Evolutionary conservation across 495 filamentous ascomycete genomes (phyloP), one percentile per base, ranked within the genome.

Genomic region (Penicillium paradoxum): DNA sequence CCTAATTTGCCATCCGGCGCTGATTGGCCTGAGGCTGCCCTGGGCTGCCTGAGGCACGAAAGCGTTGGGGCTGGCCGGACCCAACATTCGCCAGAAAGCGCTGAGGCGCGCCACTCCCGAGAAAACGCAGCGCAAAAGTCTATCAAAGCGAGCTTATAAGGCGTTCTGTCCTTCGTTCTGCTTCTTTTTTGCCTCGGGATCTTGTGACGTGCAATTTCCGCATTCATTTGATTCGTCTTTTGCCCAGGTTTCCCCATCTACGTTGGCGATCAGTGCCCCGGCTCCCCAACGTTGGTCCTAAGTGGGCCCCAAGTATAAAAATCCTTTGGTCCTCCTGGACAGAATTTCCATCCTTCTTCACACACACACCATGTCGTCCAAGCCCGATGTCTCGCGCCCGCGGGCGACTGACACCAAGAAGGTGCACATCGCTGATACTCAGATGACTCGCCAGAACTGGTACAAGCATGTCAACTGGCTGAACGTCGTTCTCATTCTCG

Each of bases 391-490:
- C 22, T 39, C 57, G 52, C 64, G 69, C 61, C 59, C 72, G 36
- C 64, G 72, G 62, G 69, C 62, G 41, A 54, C 57, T 36, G 73
- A 80, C 53, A 70, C 74, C 47, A 79, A 77, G 68, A 80, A 80
- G 65, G 72, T 79, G 51, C 78, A 81, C 59, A 79, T 81, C 49
- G 75, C 78, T 45, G 78, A 81, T 45, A 79, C 76, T 19, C 83
- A 86, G 42, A 85, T 97, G 52, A 96, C 89, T 46, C 79, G 78
- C 68, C 63, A 77, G 56, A 99, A 99, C 76, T 97, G 91, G 91
- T 86, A 92, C 76, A 89, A 95, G 69, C 95, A 97, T 64, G 83
- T 97, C 79, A 91, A 97, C 79, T 97, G 93, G 90, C 73, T 95
- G 24, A 92, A 96, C 67, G 86, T 91, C 39, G 79, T 77, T 60